A percentile compares a stretch with the other conserved stretches of the same genome.
Conservation (phyloP, 495 filamentous ascomycete genomes). For the Aspergillus homomorphus region DNA sequence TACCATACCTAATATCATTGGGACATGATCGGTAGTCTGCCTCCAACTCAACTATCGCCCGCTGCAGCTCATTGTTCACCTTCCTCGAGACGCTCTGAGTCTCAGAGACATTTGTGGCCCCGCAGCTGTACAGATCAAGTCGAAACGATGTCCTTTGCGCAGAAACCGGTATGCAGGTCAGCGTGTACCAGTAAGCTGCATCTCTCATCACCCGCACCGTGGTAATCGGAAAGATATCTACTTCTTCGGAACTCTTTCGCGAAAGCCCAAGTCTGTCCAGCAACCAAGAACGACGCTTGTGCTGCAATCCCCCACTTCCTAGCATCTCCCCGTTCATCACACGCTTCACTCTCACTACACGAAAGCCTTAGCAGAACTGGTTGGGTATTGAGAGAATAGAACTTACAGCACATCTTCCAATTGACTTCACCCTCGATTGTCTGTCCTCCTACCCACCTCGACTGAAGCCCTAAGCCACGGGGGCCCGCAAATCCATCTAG, state of each 20-base stretch:
- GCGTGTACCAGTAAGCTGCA: conserved; percentile 16
- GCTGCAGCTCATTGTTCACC: conserved; percentile 2
- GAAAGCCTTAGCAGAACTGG: neutral
- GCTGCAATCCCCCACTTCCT: neutral
- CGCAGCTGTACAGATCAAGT: conserved; percentile 21
- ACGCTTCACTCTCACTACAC: neutral
- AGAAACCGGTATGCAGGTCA: conserved; percentile 21
- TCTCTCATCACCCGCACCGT: conserved; percentile 15
- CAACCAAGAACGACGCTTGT: neutral
- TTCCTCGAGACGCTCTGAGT: neutral
- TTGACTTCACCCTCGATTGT: conserved; percentile 42
- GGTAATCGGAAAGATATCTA: conserved; percentile 18
- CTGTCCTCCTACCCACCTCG: conserved; percentile 34
- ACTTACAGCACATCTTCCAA: conserved; percentile 40
- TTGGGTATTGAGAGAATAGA: neutral
- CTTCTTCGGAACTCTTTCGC: neutral
- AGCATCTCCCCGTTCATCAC: neutral
- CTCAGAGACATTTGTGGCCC: neutral
- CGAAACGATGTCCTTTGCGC: conserved; percentile 20
- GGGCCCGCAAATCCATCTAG: conserved; percentile 15
- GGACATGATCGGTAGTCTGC: conserved; percentile 7
- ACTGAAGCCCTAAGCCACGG: conserved; percentile 14
- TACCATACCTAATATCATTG: neutral
- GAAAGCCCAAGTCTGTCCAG: neutral
- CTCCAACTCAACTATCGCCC: conserved; percentile 10